Conservation (phyloP, 257 asterid genomes). For the Fraxinus excelsior region DNA sequence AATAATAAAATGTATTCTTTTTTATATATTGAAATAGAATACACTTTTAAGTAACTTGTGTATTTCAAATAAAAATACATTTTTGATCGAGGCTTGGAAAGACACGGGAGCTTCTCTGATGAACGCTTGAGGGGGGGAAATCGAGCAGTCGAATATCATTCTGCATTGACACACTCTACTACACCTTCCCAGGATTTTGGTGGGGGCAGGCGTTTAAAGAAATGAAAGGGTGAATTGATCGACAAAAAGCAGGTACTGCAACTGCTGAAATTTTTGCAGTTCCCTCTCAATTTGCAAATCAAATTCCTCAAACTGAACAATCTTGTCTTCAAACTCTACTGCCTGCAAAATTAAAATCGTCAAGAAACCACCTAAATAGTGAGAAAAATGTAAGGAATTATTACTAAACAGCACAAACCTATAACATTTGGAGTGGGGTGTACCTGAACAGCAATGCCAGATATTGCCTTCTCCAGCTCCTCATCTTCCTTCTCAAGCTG, state of each 20-base stretch:
- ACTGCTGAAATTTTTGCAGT: conserved; percentile 61
- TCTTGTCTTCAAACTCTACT: conserved; percentile 63
- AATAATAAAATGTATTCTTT: too few species aligned
- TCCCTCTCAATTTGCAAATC: conserved; percentile 68
- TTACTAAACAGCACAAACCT: not conserved
- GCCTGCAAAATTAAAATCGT: conserved; percentile 39
- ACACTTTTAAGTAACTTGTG: too few species aligned
- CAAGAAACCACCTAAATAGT: conserved; percentile 10
- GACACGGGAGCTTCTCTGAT: not conserved
- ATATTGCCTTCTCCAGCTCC: conserved; percentile 67
- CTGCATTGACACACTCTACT: conserved; percentile 41
- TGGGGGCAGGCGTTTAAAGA: conserved; percentile 40
- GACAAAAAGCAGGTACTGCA: conserved; percentile 56
- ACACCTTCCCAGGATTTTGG: conserved; percentile 40
- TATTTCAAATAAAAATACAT: too few species aligned
- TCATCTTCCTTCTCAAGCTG: conserved; percentile 75
- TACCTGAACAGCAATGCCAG: conserved; percentile 72
- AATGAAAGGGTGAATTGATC: conserved; percentile 62
- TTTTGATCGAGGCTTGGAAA: not conserved
- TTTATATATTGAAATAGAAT: too few species aligned
- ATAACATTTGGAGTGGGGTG: not conserved
- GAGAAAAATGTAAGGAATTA: not conserved
- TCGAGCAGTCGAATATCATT: conserved; percentile 27
- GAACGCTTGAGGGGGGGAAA: not conserved
- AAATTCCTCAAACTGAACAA: conserved; percentile 63